phyloP scores from a whole-genome alignment of 2,329 filamentous ascomycete genomes.

The Bipolaris oryzae region DNA sequence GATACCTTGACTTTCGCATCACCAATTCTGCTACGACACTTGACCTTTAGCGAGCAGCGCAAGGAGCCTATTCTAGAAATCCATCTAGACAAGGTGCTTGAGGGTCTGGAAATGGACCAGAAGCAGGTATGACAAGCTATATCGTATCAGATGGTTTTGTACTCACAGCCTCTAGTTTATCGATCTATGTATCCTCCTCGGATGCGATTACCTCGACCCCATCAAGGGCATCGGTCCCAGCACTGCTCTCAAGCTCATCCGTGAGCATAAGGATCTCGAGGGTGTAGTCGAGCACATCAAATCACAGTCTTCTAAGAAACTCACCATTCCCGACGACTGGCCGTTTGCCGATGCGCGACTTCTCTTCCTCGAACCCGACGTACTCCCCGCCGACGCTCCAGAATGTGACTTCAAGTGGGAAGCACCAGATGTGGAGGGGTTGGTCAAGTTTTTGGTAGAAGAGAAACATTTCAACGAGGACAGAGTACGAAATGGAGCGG shows the following conservation, averaged over 20 bases:
- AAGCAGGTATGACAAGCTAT: conserved; percentile 67
- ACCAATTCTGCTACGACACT: conserved; percentile 86
- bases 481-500: conserved; percentile 78
- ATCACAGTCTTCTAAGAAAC: conserved; percentile 70
- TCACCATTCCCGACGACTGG: conserved; percentile 92
- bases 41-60: conserved; percentile 95
- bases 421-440: conserved; percentile 84
- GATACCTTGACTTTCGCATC: conserved; percentile 95
- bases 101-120: conserved; percentile 85
- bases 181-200: conserved; percentile 94
- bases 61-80: conserved; percentile 99
- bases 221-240: conserved; percentile 92
- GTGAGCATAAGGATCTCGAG: conserved; percentile 87
- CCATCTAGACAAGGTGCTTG: conserved; percentile 81
- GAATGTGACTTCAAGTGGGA: conserved; percentile 99
- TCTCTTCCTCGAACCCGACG: conserved; percentile 90
- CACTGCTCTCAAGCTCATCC: conserved; percentile 91
- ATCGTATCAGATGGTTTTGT: conserved; percentile 3
- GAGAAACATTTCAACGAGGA: conserved; percentile 99
- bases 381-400: conserved; percentile 79
- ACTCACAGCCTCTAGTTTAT: conserved; percentile 70
- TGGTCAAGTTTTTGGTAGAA: conserved; percentile 85
- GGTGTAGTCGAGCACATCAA: conserved; percentile 84
- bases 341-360: conserved; percentile 89
- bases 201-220: conserved; percentile 96